Evolutionary conservation across 495 filamentous ascomycete genomes (phyloP), one percentile per base, ranked within the genome.

Genomic region (Lineolata rhizophorae): DNA sequence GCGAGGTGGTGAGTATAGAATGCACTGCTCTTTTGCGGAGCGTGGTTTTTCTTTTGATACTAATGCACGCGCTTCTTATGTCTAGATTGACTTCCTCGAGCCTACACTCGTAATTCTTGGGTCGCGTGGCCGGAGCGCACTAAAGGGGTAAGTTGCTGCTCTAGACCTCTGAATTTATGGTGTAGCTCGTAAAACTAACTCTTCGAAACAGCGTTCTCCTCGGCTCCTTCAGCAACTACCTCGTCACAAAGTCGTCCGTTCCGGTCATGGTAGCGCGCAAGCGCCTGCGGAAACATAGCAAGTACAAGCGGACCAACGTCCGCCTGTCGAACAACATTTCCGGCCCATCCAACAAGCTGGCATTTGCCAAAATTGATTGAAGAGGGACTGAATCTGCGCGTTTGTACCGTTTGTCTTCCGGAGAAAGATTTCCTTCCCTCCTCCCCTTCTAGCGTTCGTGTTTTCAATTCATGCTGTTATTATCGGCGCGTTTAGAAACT

Each of bases 31-130:
- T 35, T 20, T 21, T 29, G 8, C 6, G 8, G 6, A 16, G 6
- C 14, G 6, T 25, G 22, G 22, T 25, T n/a, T 25, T n/a, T n/a
- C 29, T 16, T 35, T 34, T 47, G 26, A 38, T 34, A 47, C 38
- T 48, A 15, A 26, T 18, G 22, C 22, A 6, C 8, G 16, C 16
- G 22, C 22, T 25, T 8, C 8, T 25, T 25, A 8, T 32, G 26
- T 34, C 17, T 44, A 76, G 71, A 94, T 97, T 47, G 87, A 97
- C 53, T 67, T 73, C 32, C 61, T 94, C 29, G 72, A 73, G 30
- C 87, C 87, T 5, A 94, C 85, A n/a, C 60, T 97, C 25, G 85
- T 91, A 1, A 78, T 95, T 40, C 64, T 94, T 25, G 87, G 87
- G 18, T 85, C 79, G 34, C 62, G 87, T 42, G 87, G 87, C 22